Conservation (phyloP, 331 rosid genomes). For the Rosa hybrid region DNA sequence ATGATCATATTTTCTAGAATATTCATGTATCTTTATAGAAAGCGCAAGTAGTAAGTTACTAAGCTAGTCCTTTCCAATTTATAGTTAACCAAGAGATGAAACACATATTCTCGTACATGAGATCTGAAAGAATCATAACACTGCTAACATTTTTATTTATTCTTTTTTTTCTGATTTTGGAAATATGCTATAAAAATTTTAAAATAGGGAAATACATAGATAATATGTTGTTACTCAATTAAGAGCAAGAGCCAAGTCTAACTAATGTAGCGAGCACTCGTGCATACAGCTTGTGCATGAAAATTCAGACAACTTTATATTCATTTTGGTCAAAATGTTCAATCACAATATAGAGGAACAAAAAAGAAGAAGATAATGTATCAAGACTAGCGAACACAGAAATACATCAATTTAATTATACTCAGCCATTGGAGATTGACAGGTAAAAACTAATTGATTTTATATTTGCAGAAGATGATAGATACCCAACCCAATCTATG, state of each 20-base stretch:
- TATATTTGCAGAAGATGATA: not conserved
- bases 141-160: not conserved
- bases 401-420: not conserved
- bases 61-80: not conserved
- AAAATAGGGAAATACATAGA: no score
- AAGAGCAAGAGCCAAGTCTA: not conserved
- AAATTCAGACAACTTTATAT: not conserved
- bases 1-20: not conserved
- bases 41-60: not conserved
- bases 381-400: not conserved
- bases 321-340: not conserved
- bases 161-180: no score
- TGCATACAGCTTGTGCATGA: not conserved
- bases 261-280: not conserved
- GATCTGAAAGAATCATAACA: not conserved
- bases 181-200: no score
- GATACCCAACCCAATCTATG: not conserved
- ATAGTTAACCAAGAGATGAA: not conserved
- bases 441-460: not conserved
- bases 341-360: not conserved
- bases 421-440: not conserved
- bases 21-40: not conserved
- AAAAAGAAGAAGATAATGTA: not conserved
- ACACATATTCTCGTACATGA: not conserved
- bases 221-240: not conserved